Evolutionary conservation across 176 grass and related monocot genomes (phyloP).

Genomic region (Tillandsia fasciculata): DNA sequence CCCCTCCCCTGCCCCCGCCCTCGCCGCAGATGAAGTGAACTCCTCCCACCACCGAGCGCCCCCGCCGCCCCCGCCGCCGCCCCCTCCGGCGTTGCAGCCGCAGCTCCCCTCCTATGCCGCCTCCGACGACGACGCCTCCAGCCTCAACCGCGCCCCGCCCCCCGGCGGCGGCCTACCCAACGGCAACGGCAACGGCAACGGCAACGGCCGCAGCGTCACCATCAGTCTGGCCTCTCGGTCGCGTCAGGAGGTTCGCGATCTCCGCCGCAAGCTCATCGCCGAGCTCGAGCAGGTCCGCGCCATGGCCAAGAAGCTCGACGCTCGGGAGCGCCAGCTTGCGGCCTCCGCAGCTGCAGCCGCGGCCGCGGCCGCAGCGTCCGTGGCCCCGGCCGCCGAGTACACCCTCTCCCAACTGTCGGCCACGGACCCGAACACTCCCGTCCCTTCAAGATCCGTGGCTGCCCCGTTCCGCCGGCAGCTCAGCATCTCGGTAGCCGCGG

Average conservation of each 20-base stretch:
- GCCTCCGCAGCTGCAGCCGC: constrained; percentile 8
- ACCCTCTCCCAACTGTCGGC: constrained; percentile 42
- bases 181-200: constrained; percentile 27
- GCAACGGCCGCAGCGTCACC: constrained; percentile 18
- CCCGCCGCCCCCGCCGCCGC: background rate
- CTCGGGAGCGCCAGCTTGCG: constrained; percentile 10
- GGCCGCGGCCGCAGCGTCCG: constrained; percentile 6
- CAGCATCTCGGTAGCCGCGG: constrained; percentile 36
- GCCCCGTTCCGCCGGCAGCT: constrained; percentile 22
- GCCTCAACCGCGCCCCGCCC: constrained; percentile 19
- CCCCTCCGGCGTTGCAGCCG: background rate
- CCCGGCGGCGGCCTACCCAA: constrained; percentile 23
- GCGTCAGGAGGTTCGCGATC: constrained; percentile 47
- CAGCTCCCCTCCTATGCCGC: background rate
- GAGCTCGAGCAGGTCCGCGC: constrained; percentile 77
- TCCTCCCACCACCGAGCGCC: constrained; percentile 11
- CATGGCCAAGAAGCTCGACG: constrained; percentile 46
- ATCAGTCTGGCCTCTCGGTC: constrained; percentile 33
- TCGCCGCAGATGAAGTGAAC: constrained; percentile 11
- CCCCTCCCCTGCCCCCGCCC: constrained; percentile 10
- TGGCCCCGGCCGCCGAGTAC: constrained; percentile 24
- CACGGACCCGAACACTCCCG: constrained; percentile 24
- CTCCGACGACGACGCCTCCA: constrained; percentile 28
- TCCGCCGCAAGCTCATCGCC: constrained; percentile 37
- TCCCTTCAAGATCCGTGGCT: constrained; percentile 11